Percentiles rank a stretch among this genome's conserved stretches.
phyloP scores from a whole-genome alignment of 2,329 filamentous ascomycete genomes.

The Conoideocrella luteorostrata region DNA sequence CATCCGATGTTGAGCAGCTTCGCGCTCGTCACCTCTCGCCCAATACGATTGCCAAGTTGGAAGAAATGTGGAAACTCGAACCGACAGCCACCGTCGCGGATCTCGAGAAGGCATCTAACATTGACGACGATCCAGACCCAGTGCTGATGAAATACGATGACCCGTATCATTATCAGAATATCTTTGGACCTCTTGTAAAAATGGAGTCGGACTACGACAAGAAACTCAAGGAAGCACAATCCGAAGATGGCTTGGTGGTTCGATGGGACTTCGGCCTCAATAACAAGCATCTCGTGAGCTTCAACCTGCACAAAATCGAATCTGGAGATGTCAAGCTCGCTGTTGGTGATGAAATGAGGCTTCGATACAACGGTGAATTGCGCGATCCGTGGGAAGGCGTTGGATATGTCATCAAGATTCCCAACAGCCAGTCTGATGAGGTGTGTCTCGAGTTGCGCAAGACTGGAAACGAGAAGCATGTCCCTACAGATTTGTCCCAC shows the following conservation, averaged over 20 bases:
- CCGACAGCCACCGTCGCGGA: slow-evolving; percentile 81
- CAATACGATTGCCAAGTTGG: slow-evolving; percentile 90
- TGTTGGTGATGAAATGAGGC: slow-evolving; percentile 95
- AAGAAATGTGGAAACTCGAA: slow-evolving; percentile 98
- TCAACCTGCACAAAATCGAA: slow-evolving; percentile 93
- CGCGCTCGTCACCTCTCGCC: slow-evolving; percentile 88
- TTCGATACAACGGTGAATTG: slow-evolving; percentile 93
- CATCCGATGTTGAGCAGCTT: slow-evolving; percentile 91
- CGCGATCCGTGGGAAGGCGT: slow-evolving; percentile 93
- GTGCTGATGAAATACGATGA: slow-evolving; percentile 94
- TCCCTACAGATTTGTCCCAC: slow-evolving; percentile 92
- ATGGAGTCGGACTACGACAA: slow-evolving; percentile 99
- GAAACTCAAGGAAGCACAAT: slow-evolving; percentile 96
- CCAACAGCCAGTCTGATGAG: slow-evolving; percentile 97
- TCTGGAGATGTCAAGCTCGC: slow-evolving; percentile 96
- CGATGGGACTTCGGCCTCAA: slow-evolving; percentile 94
- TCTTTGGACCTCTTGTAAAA: slow-evolving; percentile 95
- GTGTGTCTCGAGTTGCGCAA: slow-evolving; percentile 92
- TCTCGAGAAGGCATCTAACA: slow-evolving; percentile 81
- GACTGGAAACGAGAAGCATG: slow-evolving; percentile 90
- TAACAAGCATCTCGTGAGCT: slow-evolving; percentile 94
- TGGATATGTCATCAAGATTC: slow-evolving; percentile 98
- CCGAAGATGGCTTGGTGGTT: slow-evolving; percentile 89
- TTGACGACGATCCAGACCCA: slow-evolving; percentile 91
- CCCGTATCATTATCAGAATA: slow-evolving; percentile 97